phyloP scores from a whole-genome alignment of 2,329 filamentous ascomycete genomes.

The Scortechinia acanthostroma region DNA sequence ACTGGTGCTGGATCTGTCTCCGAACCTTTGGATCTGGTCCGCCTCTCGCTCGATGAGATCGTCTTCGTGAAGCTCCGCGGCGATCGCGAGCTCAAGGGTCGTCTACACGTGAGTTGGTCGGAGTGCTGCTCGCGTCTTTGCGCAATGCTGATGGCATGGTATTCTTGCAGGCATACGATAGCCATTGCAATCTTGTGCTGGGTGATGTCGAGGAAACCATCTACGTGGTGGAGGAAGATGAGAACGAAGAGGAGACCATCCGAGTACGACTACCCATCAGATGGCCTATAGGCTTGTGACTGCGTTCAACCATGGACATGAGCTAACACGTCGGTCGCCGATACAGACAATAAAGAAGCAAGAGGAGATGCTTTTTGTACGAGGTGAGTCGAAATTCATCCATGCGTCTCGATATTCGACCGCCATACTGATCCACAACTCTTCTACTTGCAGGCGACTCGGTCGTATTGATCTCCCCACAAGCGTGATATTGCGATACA shows the following conservation, averaged over 20 bases:
- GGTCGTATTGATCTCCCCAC: constrained; percentile 65
- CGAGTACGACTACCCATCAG: constrained; percentile 55
- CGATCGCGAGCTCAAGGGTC: constrained; percentile 62
- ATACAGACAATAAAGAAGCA: constrained; percentile 84
- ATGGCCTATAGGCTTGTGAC: background rate
- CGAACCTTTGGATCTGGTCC: constrained; percentile 50
- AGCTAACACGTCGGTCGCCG: constrained; percentile 4
- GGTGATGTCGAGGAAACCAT: constrained; percentile 97
- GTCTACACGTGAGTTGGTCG: constrained; percentile 48
- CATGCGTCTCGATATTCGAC: too few relatives aligned
- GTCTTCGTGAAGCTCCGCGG: constrained; percentile 67
- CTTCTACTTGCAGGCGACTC: constrained; percentile 52
- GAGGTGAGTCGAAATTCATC: constrained; percentile 55
- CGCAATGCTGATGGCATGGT: too few relatives aligned
- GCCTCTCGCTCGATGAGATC: constrained; percentile 61
- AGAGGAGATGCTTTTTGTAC: constrained; percentile 95
- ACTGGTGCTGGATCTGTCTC: constrained; percentile 45
- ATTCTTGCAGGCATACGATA: constrained; percentile 77
- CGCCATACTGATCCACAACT: constrained; percentile 4
- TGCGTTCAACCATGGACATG: constrained; percentile 3
- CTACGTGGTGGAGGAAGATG: constrained; percentile 83
- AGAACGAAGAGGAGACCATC: constrained; percentile 69
- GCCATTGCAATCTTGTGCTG: constrained; percentile 92
- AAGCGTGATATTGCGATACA: constrained; percentile 17
- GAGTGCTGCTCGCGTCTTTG: background rate